phyloP scores from a whole-genome alignment of 176 grass and related monocot species.

The Aechmea fasciata region DNA sequence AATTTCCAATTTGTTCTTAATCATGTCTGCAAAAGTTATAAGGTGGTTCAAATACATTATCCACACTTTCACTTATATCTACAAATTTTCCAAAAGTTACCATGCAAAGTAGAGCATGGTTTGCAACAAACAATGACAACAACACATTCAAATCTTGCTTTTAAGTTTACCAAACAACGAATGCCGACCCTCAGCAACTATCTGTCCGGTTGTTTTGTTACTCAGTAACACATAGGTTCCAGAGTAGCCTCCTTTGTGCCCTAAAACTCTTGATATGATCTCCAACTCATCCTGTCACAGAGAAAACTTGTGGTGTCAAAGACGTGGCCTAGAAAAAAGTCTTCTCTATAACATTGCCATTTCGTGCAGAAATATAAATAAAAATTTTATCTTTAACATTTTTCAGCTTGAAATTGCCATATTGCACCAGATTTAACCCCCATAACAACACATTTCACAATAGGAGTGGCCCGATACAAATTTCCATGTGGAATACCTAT shows the following conservation, averaged over 20 bases:
- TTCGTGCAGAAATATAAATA: no score
- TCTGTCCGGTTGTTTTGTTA: slow-evolving; percentile 47
- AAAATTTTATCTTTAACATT: no score
- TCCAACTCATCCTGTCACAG: slow-evolving; percentile 33
- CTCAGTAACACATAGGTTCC: slow-evolving; percentile 50
- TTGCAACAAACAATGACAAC: background rate
- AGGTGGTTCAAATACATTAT: no score
- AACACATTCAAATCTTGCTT: slow-evolving; percentile 40
- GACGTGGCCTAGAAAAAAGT: no score
- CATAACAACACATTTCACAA: no score
- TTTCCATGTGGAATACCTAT: no score
- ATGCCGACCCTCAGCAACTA: slow-evolving; percentile 72
- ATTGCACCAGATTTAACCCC: no score
- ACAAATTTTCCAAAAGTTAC: background rate
- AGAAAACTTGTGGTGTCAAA: background rate
- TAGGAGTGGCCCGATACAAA: no score
- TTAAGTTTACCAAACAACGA: slow-evolving; percentile 66
- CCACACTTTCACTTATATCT: background rate
- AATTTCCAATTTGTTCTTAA: background rate
- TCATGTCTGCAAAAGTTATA: background rate
- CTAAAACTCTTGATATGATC: slow-evolving; percentile 51
- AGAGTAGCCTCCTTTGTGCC: slow-evolving; percentile 48
- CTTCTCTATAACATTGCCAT: no score
- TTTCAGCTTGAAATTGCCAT: no score
- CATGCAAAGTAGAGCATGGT: background rate